Evolutionary conservation across 495 filamentous ascomycete species (phyloP), one percentile per base, ranked within the genome.

Genomic region (Penicillium soppii): DNA sequence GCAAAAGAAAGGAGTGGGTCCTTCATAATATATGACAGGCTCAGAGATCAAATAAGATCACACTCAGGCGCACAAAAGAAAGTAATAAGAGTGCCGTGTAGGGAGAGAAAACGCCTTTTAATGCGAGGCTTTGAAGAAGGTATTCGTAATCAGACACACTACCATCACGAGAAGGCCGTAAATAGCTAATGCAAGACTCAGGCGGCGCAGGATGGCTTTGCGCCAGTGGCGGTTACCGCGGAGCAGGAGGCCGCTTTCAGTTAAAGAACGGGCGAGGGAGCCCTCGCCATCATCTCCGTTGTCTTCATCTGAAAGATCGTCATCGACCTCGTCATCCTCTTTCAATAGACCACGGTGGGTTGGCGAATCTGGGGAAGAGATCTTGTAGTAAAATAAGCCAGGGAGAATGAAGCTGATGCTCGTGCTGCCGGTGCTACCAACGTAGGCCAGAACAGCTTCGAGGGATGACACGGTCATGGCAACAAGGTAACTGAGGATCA

Each of bases 321-420:
- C 71, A 6, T 53, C 61, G 7, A 67, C 78, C 52, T 90, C 86
- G 52, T 97, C 92, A 59, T 97, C 91, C 59, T 94, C 91, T 66
- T 96, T 95, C 57, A 89, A 76, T 15, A 96, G 70, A 8, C 87
- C 84, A 58, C 91, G 89, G 57, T 96, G 91, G 39, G 90, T 76
- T 47, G 86, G 79, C 7, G 88, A 89, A 35, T 95, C 85, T 0
- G 95, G 95, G 10, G 85, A 82, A 0, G 87, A 90, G 47, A 98
- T 97, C 71, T 97, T 97, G 77, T 97, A 97, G 74, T 97, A 98
- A 68, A 98, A 97, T 12, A 97, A 65, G 0, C 94, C 94, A 0
- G 94, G 95, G 0, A 98, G 77, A 55, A 98, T 97, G 67, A 98
- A 98, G 54, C 89, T 94, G 58, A 98, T 97, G 57, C 86, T 86